Base-by-base conservation (phyloP, 495 filamentous ascomycete genomes). In the Bryoglossum gracile region DNA sequence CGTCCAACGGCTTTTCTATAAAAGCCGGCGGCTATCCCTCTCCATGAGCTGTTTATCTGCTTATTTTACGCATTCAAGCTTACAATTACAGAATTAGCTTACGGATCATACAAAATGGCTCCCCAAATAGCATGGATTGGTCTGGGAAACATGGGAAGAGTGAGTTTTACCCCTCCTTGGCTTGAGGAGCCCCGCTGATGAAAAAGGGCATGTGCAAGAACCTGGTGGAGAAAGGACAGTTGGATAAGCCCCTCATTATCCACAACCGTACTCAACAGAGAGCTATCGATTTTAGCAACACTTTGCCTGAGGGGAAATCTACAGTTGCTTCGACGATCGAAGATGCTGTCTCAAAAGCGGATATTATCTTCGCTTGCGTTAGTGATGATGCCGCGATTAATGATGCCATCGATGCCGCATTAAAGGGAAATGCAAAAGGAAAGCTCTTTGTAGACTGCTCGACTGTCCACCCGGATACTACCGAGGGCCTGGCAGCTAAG, bases 71-170 rank as follows among this genome's bases (percentile, higher is more conserved):
- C 21, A 44, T 16, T 44, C 19, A 6, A 42, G 13, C 24, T 10
- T 9, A 26, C 35, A 38, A 38, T 5, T 17, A 5, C 33, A n/a
- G n/a, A n/a, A n/a, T n/a, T n/a, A n/a, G n/a, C 6, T 6, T 6
- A 0, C 4, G 3, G 14, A 23, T 36, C n/a, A 22, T 18, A 43
- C 33, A 56, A 48, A 8, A 83, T 84, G 80, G 68, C 80, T 39
- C 75, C 78, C 53, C 80, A 76, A 61, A 40, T 89, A 39, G 71
- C 89, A 58, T 95, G 83, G 82, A 84, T 94, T 46, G 89, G 89
- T 43, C 71, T 95, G 45, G 89, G 89, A 8, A 95, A 95, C 64
- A 94, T 95, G 77, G 89, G 89, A 51, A 73, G 85, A 50, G 87
- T 89, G 71, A 70, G 80, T 70, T 13, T 16, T 14, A 8, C 21